Evolutionary conservation across 495 filamentous ascomycete species (phyloP), one percentile per base, ranked within the genome.

Genomic region (Hypoxylon fragiforme): DNA sequence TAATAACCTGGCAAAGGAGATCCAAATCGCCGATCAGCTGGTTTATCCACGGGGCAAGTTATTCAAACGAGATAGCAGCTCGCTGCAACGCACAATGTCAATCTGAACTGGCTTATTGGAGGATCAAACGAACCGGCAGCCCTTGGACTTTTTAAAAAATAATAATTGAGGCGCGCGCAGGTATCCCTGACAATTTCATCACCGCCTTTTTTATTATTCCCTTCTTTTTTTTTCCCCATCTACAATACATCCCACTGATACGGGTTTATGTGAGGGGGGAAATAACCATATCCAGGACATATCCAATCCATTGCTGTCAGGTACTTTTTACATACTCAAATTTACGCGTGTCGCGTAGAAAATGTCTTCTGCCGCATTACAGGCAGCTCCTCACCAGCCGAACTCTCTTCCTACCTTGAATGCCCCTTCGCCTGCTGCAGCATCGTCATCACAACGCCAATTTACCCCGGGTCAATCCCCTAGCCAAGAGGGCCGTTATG

Each of bases 351-450:
- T 19, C 39, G 64, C 64, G 52, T 62, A 64, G 62, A 73, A 71
- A 61, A 80, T 81, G 79, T 80, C 78, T 65, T 78, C 77, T 60
- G 79, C 77, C 72, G 77, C 79, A 54, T 68, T 83, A 60, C 81
- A 84, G 60, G 62, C 79, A 49, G 71, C 74, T 52, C 73, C 76
- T 51, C 79, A 79, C 56, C 79, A 78, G 53, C 69, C 77, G 50
- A 71, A 73, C 45, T 67, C 77, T 38, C 62, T 74, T 48, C 65
- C 80, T 41, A 57, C 73, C 28, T 66, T 80, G 37, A 71, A 71
- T 45, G 63, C 79, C 13, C 73, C 78, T 24, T 71, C 77, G 32
- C 71, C 75, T 16, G 66, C 71, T 19, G 34, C 73, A 13, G 65
- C 75, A 13, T 70, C 75, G 13, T 60, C 77, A 19, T 67, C 76